phyloP scores from a whole-genome alignment of 2,329 filamentous ascomycete genomes.

The Rachicladosporium sp. region DNA sequence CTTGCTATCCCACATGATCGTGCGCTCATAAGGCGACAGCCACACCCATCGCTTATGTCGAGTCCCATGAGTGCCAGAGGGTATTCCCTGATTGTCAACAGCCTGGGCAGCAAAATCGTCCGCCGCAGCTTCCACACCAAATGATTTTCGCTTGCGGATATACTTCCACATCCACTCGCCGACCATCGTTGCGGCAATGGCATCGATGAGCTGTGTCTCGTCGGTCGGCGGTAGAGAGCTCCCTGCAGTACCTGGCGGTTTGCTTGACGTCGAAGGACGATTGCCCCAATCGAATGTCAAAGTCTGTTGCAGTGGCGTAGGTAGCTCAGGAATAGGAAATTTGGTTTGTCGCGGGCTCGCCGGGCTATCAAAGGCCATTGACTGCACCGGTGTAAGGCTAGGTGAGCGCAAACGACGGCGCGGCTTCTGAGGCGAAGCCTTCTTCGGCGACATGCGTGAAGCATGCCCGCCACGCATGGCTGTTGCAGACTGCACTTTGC shows the following conservation, averaged over 20 bases:
- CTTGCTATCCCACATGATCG: constrained; percentile 97
- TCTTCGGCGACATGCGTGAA: constrained; percentile 12
- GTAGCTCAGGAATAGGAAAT: constrained; percentile 23
- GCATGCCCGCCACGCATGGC: constrained; percentile 46
- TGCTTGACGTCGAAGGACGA: background rate
- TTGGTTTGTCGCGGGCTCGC: constrained; percentile 12
- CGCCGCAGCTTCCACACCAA: constrained; percentile 52
- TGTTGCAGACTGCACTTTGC: constrained; percentile 76
- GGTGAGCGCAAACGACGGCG: constrained; percentile 19
- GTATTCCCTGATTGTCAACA: constrained; percentile 45
- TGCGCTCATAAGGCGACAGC: constrained; percentile 90
- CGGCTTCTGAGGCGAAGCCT: constrained; percentile 42
- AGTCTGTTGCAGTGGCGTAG: constrained; percentile 15
- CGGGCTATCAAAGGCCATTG: constrained; percentile 23
- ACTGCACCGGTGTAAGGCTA: constrained; percentile 23
- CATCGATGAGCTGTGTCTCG: constrained; percentile 68
- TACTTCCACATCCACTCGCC: constrained; percentile 97
- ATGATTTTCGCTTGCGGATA: constrained; percentile 76
- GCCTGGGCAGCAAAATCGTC: constrained; percentile 39
- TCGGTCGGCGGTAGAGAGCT: constrained; percentile 3
- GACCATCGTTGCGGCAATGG: constrained; percentile 96
- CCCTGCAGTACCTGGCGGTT: constrained; percentile 3
- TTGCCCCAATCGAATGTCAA: constrained; percentile 8
- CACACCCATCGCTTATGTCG: constrained; percentile 96
- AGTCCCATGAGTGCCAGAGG: constrained; percentile 51